phyloP scores from a whole-genome alignment of 495 filamentous ascomycete genomes.

The Hamigera avellanea region DNA sequence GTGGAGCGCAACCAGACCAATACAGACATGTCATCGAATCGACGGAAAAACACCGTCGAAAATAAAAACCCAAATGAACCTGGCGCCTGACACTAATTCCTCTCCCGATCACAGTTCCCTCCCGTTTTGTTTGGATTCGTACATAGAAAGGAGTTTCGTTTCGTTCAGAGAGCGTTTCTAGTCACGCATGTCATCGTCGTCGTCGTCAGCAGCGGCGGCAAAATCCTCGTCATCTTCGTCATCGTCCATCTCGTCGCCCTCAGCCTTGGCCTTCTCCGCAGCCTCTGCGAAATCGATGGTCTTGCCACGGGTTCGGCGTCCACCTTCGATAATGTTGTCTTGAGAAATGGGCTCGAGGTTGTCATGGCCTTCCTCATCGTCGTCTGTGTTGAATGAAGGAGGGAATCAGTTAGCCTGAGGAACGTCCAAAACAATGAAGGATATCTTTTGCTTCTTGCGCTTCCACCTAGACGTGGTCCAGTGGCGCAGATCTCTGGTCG shows the following conservation, averaged over 20 bases:
- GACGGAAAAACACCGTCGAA: too few relatives aligned
- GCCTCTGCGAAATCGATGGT: constrained; percentile 74
- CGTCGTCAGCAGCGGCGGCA: constrained; percentile 15
- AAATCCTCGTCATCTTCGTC: constrained; percentile 67
- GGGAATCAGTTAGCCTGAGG: constrained; percentile 5
- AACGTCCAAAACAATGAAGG: constrained; percentile 3
- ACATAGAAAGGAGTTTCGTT: not conserved
- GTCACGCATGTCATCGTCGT: constrained; percentile 35
- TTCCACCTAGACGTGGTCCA: too few relatives aligned
- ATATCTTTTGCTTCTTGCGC: too few relatives aligned
- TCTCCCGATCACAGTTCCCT: constrained; percentile 2
- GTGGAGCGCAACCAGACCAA: too few relatives aligned
- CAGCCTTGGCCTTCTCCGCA: constrained; percentile 38
- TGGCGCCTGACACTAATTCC: constrained; percentile 10
- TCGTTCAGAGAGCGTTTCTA: too few relatives aligned
- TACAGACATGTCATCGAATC: too few relatives aligned
- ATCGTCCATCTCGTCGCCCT: constrained; percentile 56
- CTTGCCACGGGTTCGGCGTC: constrained; percentile 78
- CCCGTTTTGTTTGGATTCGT: not conserved
- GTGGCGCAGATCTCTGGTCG: too few relatives aligned
- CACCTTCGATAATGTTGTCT: constrained; percentile 68
- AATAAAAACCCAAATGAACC: too few relatives aligned
- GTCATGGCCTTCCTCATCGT: constrained; percentile 64
- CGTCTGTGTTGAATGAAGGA: constrained; percentile 30
- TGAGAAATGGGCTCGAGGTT: constrained; percentile 84